Conservation (phyloP, 768 basidiomycete genomes). For the Leucosporidium creatinivorum region DNA sequence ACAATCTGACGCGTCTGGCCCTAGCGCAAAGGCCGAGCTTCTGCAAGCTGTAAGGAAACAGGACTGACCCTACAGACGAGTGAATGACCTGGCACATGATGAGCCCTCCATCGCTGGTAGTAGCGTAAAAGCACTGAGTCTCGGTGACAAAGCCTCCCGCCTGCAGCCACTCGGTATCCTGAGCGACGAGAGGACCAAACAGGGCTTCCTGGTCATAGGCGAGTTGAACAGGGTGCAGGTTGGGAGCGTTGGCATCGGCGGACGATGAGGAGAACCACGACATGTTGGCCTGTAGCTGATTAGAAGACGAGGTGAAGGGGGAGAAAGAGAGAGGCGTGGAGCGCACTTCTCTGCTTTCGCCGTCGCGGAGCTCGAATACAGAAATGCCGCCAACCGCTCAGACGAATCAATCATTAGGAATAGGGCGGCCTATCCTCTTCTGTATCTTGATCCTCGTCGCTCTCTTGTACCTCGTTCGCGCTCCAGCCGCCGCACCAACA, state of each 20-base stretch:
- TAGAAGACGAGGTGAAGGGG: not conserved
- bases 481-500: not conserved
- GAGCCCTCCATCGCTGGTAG: slow-evolving; percentile 67
- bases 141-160: slow-evolving; percentile 74
- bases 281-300: slow-evolving; percentile 10
- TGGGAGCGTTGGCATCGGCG: slow-evolving; percentile 43
- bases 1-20: not conserved
- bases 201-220: slow-evolving; percentile 51
- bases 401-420: too few species aligned
- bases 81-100: slow-evolving; percentile 49
- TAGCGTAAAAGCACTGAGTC: slow-evolving; percentile 79
- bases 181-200: slow-evolving; percentile 65
- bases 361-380: too few species aligned
- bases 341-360: not conserved
- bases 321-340: not conserved
- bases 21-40: not conserved
- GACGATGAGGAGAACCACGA: slow-evolving; percentile 33
- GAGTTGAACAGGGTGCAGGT: slow-evolving; percentile 75
- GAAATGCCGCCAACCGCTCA: too few species aligned
- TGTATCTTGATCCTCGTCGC: not conserved
- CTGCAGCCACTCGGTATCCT: slow-evolving; percentile 77
- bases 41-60: slow-evolving; percentile 10
- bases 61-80: slow-evolving; percentile 72
- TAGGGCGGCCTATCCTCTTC: not conserved
- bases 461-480: not conserved